Evolutionary conservation across 2,329 filamentous ascomycete species (phyloP).

Genomic region (Talaromyces sp.): DNA sequence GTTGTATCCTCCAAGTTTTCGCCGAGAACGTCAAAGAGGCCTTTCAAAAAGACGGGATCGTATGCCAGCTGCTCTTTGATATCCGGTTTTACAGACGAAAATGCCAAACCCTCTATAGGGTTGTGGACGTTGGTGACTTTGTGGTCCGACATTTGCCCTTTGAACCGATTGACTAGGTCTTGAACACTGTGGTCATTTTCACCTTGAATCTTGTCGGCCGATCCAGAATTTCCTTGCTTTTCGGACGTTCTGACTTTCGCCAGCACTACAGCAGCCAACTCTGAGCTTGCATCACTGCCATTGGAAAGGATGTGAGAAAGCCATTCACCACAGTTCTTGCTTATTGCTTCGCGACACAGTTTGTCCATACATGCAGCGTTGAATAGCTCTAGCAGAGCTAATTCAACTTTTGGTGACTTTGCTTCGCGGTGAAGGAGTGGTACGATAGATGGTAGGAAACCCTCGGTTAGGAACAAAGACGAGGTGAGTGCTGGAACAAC

Average conservation of each 20-base stretch:
- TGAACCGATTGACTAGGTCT: conserved; percentile 55
- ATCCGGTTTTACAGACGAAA: conserved; percentile 78
- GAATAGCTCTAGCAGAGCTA: conserved; percentile 80
- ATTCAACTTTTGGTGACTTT: conserved; percentile 82
- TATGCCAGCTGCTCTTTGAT: conserved; percentile 77
- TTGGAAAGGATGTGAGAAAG: conserved; percentile 78
- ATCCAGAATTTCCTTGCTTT: conserved; percentile 28
- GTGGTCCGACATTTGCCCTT: conserved; percentile 42
- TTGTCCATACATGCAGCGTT: conserved; percentile 87
- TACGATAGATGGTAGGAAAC: conserved; percentile 74
- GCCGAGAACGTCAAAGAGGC: conserved; percentile 55
- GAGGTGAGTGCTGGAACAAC: conserved; percentile 73
- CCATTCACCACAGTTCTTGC: conserved; percentile 82
- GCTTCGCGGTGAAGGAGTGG: conserved; percentile 74
- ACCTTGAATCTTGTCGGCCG: conserved; percentile 34
- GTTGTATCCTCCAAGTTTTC: conserved; percentile 60
- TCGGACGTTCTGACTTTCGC: conserved; percentile 57
- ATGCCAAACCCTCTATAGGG: conserved; percentile 86
- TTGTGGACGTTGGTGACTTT: conserved; percentile 61
- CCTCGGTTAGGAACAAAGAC: conserved; percentile 79
- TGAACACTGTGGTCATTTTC: conserved; percentile 46
- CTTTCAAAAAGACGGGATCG: conserved; percentile 66
- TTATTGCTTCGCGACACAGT: conserved; percentile 75
- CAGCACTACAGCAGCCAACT: conserved; percentile 67
- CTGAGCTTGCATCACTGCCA: conserved; percentile 55